Evolutionary conservation across 2,329 filamentous ascomycete genomes (phyloP), one percentile per base, ranked within the genome.

Genomic region (Diaporthe ilicicola): DNA sequence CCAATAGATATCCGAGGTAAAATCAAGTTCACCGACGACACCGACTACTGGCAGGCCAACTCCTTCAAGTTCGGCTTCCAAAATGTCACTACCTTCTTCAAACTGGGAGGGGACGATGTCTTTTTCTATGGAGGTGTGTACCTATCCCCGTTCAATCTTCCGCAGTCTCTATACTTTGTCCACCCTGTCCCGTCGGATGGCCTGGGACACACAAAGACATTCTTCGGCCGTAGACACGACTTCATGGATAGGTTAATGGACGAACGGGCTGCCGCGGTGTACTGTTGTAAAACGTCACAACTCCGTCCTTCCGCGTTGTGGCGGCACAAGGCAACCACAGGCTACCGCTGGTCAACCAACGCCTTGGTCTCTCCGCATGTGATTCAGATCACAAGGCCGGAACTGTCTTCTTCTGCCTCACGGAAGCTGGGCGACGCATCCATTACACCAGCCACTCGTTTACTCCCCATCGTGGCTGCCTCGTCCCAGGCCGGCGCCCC

Each of bases 21-120:
- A 13, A 85, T 91, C 53, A 82, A 86, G 71, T 93, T 92, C 81
- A 88, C 86, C 70, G 87, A 90, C 71, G 88, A 93, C 77, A 91
- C 88, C 1, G 84, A 87, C 70, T 93, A 92, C 80, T 92, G 91
- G 91, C 87, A 91, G 79, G 84, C 83, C 29, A 85, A 91, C 76
- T 82, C 85, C 29, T 92, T 92, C 83, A 83, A 82, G 48, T 89
- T 91, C 51, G 82, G 82, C 17, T 93, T 88, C 80, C 91, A 93
- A 74, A 91, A 92, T 74, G 85, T 87, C 6, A 90, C 88, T 0
- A 88, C 88, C 1, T 92, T 92, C 82, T 92, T 90, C 84, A 86
- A 90, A 76, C 84, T 91, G 46, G 90, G 91, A 50, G 91, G 91
- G 37, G 82, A 86, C 24, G 90, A 92, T 75, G 89, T 93, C 32